These are phyloP conservation scores for Polytrichum formosum DNA, from an alignment of 225 moss, liverwort and hornwort species.

Conservation along the genomic window DNA sequence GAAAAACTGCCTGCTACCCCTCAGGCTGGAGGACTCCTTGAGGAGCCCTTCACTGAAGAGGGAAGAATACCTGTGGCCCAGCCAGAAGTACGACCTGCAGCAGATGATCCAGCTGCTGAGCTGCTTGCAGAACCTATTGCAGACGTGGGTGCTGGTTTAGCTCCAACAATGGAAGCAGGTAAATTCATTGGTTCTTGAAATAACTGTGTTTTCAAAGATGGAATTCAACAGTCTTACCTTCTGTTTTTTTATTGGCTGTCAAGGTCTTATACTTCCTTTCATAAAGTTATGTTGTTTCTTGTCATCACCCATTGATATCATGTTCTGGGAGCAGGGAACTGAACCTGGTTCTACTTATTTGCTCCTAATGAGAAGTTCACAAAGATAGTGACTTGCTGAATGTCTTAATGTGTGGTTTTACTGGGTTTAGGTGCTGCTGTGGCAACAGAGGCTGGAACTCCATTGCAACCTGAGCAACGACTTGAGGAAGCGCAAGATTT, in stretches of 20 bases:
- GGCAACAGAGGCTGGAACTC: conserved; percentile 26
- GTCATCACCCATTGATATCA: too few species aligned
- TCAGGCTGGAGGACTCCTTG: conserved; percentile 34
- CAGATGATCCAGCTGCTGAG: conserved; percentile 35
- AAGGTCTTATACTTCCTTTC: too few species aligned
- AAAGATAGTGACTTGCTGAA: too few species aligned
- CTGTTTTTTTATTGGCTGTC: too few species aligned
- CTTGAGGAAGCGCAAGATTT: conserved; percentile 32
- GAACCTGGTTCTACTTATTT: too few species aligned
- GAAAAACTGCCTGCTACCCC: conserved; percentile 39
- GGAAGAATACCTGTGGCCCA: conserved; percentile 19
- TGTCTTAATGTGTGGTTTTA: conserved; percentile 8
- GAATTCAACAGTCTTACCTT: too few species aligned
- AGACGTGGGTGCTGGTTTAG: conserved; percentile 21
- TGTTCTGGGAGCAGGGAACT: too few species aligned
- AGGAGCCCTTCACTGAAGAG: conserved; percentile 38
- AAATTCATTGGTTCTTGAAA: background rate
- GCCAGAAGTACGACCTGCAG: conserved; percentile 20
- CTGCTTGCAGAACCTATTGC: conserved; percentile 24
- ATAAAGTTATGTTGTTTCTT: too few species aligned
- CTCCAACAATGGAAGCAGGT: conserved; percentile 21
- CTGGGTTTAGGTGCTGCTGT: conserved; percentile 29
- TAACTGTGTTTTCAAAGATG: too few species aligned
- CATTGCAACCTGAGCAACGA: conserved; percentile 29
- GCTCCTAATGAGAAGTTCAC: too few species aligned